phyloP scores from a whole-genome alignment of 495 filamentous ascomycete genomes.

The Usnea hakonensis region DNA sequence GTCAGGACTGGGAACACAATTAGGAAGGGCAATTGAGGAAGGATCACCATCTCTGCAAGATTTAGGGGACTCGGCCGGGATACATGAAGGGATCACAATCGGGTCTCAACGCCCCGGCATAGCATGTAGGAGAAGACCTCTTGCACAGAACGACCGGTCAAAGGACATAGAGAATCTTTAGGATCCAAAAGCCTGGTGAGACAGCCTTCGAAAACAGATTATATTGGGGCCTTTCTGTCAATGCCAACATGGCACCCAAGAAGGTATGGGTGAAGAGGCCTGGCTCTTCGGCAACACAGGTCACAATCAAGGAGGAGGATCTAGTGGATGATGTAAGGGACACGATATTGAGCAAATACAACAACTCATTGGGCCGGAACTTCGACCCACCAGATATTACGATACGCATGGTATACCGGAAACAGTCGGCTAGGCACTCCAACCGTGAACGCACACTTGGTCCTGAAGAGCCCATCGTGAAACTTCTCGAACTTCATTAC shows the following conservation, averaged over 20 bases:
- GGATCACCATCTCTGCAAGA: background rate
- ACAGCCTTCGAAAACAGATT: constrained; percentile 16
- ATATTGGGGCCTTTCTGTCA: constrained; percentile 19
- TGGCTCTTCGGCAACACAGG: constrained; percentile 75
- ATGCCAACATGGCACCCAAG: constrained; percentile 59
- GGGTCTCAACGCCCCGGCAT: constrained; percentile 8
- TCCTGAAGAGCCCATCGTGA: constrained; percentile 77
- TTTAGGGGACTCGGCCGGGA: constrained; percentile 6
- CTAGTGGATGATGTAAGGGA: constrained; percentile 93
- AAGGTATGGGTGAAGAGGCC: constrained; percentile 94
- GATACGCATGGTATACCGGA: constrained; percentile 53
- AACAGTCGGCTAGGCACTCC: constrained; percentile 38
- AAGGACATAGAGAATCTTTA: constrained; percentile 14
- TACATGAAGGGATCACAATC: constrained; percentile 11
- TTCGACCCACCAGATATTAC: constrained; percentile 86
- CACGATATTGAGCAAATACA: constrained; percentile 85
- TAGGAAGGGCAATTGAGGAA: background rate
- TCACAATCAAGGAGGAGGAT: constrained; percentile 78
- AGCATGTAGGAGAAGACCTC: constrained; percentile 17
- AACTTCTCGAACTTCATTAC: constrained; percentile 75
- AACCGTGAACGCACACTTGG: constrained; percentile 60
- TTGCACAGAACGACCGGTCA: constrained; percentile 15
- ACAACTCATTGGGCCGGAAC: constrained; percentile 77
- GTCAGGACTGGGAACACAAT: constrained; percentile 7
- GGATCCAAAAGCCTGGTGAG: constrained; percentile 16